Evolutionary conservation across 169 alveolate genomes (phyloP), one percentile per base, ranked within the genome.

Genomic region (Plasmodium inui): DNA sequence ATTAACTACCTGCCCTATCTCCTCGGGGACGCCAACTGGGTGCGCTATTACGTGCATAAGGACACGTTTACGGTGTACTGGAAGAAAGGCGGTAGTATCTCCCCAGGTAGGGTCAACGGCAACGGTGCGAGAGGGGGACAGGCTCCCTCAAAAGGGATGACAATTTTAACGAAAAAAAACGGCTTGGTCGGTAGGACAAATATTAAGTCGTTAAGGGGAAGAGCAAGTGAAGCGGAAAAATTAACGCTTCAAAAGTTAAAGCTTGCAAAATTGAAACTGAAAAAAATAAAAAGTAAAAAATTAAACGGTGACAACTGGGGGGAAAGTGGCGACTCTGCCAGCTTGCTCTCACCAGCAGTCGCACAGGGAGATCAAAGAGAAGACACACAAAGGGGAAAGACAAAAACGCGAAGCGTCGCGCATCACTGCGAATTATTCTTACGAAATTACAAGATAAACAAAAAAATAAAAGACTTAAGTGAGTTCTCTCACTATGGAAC

Each of bases 401-500:
- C 50, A 41, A 76, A 85, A 44, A 37, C 72, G 30, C 34, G 50
- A 78, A 37, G 46, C 12, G 44, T 39, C 14, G 71, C 67, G 50
- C 74, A 74, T 37, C 78, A 84, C 78, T 88, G 81, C 50, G 88
- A 88, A 88, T 55, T 76, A 14, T 88, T 88, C 78, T 88, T 88
- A 72, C 57, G 28, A 17, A 76, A 34, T 61, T 88, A 88, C 55
- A 78, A 79, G 41, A 61, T 41, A 39, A 88, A 88, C 82, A 78
- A 76, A 88, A 30, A 85, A 57, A 83, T 19, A 55, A 88, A 78
- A 78, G 50, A 85, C 61, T 50, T 88, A 76, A 19, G 82, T 57
- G 89, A 88, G 70, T 88, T 78, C 73, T 17, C 82, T 39, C 70
- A 28, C 22, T 74, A 85, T 74, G 79, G 74, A 74, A 85, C 79